phyloP scores from a whole-genome alignment of 352 stramenopile species.

The Phytophthora sojae region DNA sequence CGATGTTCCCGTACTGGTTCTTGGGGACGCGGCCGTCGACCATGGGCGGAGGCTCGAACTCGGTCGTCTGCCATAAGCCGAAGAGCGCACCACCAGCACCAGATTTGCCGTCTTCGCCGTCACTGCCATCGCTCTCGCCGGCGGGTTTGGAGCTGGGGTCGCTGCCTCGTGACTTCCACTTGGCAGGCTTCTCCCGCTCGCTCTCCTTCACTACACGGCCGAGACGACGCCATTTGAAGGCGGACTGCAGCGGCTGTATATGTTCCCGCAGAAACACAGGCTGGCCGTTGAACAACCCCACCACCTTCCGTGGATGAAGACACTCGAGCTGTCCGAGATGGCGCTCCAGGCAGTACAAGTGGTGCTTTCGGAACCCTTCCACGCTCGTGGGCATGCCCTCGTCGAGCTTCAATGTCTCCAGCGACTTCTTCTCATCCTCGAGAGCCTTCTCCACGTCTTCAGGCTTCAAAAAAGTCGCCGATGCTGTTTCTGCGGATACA shows the following conservation, averaged over 20 bases:
- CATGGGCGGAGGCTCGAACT: slow-evolving; percentile 55
- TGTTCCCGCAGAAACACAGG: slow-evolving; percentile 73
- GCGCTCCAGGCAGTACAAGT: slow-evolving; percentile 80
- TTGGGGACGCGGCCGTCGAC: slow-evolving; percentile 77
- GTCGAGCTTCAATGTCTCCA: slow-evolving; percentile 45
- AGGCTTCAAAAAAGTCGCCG: slow-evolving; percentile 1
- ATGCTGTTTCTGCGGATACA: neutral
- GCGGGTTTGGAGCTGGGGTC: neutral
- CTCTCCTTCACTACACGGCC: slow-evolving; percentile 65
- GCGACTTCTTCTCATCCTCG: slow-evolving; percentile 41
- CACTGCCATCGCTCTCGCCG: slow-evolving; percentile 25
- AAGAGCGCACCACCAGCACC: slow-evolving; percentile 47
- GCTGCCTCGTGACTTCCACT: slow-evolving; percentile 46
- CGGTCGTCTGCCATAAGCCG: slow-evolving; percentile 81
- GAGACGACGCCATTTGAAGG: slow-evolving; percentile 75
- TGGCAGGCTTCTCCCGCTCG: slow-evolving; percentile 64
- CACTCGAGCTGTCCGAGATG: slow-evolving; percentile 72
- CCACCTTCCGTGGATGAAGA: slow-evolving; percentile 70
- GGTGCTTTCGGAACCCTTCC: slow-evolving; percentile 82
- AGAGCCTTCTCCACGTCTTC: slow-evolving; percentile 30
- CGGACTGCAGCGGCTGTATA: slow-evolving; percentile 62
- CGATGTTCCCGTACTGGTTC: slow-evolving; percentile 90
- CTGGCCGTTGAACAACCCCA: slow-evolving; percentile 83
- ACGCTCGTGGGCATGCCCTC: slow-evolving; percentile 84
- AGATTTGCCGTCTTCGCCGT: slow-evolving; percentile 9